Percentiles rank a stretch among this genome's conserved stretches.
These are phyloP conservation scores for Trichoderma endophyticum DNA, from an alignment of 2,329 filamentous ascomycete species.

Conservation along the genomic window DNA sequence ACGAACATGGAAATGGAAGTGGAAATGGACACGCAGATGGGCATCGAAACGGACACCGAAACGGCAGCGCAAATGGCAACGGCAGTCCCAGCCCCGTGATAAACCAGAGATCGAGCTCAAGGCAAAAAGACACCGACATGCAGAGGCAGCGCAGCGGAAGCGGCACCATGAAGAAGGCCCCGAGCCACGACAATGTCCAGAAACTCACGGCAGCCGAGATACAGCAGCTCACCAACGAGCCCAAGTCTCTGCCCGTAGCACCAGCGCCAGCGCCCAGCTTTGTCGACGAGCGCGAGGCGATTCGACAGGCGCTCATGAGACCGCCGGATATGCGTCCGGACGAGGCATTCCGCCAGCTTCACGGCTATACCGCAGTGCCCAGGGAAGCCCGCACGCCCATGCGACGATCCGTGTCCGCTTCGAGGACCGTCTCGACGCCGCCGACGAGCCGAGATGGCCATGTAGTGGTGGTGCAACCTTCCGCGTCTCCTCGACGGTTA, in stretches of 20 bases:
- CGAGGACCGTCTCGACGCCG: slow-evolving; percentile 51
- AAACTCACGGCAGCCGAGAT: slow-evolving; percentile 58
- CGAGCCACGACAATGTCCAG: slow-evolving; percentile 45
- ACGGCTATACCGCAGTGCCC: slow-evolving; percentile 22
- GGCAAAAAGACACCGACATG: not conserved
- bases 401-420: slow-evolving; percentile 34
- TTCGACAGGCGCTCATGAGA: slow-evolving; percentile 30
- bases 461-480: slow-evolving; percentile 22
- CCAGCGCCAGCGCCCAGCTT: slow-evolving; percentile 34
- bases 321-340: slow-evolving; percentile 25
- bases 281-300: slow-evolving; percentile 37
- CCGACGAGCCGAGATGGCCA: slow-evolving; percentile 44
- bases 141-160: slow-evolving; percentile 21
- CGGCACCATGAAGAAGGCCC: slow-evolving; percentile 31
- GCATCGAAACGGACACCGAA: not conserved
- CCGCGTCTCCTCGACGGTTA: slow-evolving; percentile 43
- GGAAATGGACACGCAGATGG: not conserved
- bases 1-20: not conserved
- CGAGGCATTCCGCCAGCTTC: slow-evolving; percentile 26
- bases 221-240: slow-evolving; percentile 53
- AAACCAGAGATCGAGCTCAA: not conserved
- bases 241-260: slow-evolving; percentile 57
- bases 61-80: not conserved
- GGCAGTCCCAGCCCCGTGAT: not conserved
- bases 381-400: slow-evolving; percentile 25